A percentile compares a stretch with the other conserved stretches of the same genome.
Conservation (phyloP, 495 filamentous ascomycete species). For the Hypoxylon trugodes region DNA sequence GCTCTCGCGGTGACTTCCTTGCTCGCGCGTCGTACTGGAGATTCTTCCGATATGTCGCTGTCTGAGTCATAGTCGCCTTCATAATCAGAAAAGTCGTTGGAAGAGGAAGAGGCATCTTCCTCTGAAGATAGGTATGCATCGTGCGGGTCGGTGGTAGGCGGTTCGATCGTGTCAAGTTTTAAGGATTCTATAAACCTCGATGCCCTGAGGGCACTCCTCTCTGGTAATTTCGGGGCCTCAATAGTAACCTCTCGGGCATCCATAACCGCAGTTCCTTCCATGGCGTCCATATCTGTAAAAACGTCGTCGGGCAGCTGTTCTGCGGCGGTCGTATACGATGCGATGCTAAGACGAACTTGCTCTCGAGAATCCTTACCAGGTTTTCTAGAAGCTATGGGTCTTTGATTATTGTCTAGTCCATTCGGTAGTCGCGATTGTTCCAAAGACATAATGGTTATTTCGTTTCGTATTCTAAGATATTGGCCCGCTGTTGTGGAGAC, state of each 20-base stretch:
- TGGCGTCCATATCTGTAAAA: conserved; percentile 38
- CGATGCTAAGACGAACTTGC: conserved; percentile 32
- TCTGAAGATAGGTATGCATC: conserved; percentile 61
- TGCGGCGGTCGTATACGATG: conserved; percentile 30
- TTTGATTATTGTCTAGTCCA: conserved; percentile 9
- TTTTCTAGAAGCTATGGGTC: conserved; percentile 19
- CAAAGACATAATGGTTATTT: conserved; percentile 41
- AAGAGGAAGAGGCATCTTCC: conserved; percentile 59
- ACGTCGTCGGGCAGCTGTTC: conserved; percentile 40
- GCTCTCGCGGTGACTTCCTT: conserved; percentile 57
- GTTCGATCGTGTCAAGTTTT: conserved; percentile 49
- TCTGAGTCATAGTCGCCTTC: conserved; percentile 57
- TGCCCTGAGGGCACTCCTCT: conserved; percentile 53
- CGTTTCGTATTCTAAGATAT: conserved; percentile 26
- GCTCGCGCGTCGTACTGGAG: conserved; percentile 47
- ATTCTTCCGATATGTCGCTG: conserved; percentile 47
- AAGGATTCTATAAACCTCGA: conserved; percentile 54
- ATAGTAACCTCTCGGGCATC: conserved; percentile 41
- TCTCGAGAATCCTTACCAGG: conserved; percentile 20
- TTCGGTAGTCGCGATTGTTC: conserved; percentile 24
- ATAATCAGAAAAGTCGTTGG: conserved; percentile 61
- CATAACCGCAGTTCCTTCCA: conserved; percentile 42
- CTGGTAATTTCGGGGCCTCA: conserved; percentile 47
- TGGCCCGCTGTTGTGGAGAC: conserved; percentile 23
- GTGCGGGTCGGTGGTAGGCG: conserved; percentile 46